These are phyloP conservation scores for Boletus rufocinnamomeus DNA, from an alignment of 768 basidiomycete species.

Conservation along the genomic window DNA sequence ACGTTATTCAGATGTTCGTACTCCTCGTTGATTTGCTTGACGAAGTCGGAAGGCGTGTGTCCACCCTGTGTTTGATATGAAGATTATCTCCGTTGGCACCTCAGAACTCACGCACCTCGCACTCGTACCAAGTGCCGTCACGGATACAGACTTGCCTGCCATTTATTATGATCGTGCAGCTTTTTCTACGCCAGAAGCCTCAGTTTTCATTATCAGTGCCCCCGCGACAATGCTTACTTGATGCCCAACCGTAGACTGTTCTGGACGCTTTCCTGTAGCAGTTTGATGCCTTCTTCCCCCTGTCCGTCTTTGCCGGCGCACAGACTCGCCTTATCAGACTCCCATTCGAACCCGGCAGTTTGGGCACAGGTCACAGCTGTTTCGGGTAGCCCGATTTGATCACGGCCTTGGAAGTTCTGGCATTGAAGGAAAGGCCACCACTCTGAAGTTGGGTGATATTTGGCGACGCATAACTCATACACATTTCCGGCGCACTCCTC, in stretches of 20 bases:
- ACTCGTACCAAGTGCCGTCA: constrained; percentile 77
- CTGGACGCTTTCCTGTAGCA: constrained; percentile 63
- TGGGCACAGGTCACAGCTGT: constrained; percentile 68
- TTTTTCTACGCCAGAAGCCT: constrained; percentile 52
- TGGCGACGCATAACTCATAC: constrained; percentile 80
- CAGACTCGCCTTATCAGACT: constrained; percentile 49
- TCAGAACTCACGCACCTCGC: constrained; percentile 55
- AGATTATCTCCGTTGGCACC: constrained; percentile 26
- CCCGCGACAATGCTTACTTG: constrained; percentile 44
- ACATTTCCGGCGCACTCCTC: constrained; percentile 88
- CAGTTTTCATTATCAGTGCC: constrained; percentile 8
- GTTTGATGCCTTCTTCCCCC: constrained; percentile 59
- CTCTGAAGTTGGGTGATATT: constrained; percentile 50
- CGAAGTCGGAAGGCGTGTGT: constrained; percentile 73
- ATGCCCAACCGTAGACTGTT: constrained; percentile 51
- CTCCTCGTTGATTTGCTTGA: constrained; percentile 72
- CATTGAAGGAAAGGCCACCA: constrained; percentile 90
- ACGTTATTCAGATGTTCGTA: constrained; percentile 68
- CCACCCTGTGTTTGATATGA: constrained; percentile 56
- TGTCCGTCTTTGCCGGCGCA: constrained; percentile 66
- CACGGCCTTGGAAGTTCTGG: constrained; percentile 65
- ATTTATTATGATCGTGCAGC: constrained; percentile 85
- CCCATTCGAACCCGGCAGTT: constrained; percentile 69
- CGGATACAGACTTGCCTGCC: constrained; percentile 68
- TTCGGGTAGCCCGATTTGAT: constrained; percentile 63